phyloP scores from a whole-genome alignment of 1,284 basidiomycete genomes.

The Trametes hirsuta region DNA sequence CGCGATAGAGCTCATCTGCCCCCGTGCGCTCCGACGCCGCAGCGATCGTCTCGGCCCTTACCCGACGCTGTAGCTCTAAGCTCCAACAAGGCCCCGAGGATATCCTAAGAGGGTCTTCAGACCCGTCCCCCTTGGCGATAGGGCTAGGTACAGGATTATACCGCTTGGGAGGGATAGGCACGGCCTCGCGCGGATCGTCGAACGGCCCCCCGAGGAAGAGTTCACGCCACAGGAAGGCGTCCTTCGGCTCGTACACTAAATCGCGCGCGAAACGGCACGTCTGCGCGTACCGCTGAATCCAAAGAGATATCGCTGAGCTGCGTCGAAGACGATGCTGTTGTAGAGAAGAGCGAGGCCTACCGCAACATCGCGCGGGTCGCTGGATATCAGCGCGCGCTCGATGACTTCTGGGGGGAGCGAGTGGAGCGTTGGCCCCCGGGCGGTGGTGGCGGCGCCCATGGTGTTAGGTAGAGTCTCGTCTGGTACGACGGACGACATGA shows the following conservation, averaged over 20 bases:
- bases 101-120: neutral
- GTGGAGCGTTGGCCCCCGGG: conserved; percentile 10
- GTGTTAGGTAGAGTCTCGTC: no score
- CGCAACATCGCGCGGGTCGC: conserved; percentile 56
- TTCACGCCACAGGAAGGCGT: conserved; percentile 66
- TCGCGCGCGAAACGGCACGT: conserved; percentile 50
- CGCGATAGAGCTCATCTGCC: conserved; percentile 37
- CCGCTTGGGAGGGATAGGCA: conserved; percentile 21
- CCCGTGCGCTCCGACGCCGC: conserved; percentile 14
- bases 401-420: conserved; percentile 57
- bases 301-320: neutral
- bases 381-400: conserved; percentile 57
- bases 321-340: neutral
- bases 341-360: conserved; percentile 18
- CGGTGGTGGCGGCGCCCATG: neutral
- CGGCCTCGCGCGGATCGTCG: conserved; percentile 55
- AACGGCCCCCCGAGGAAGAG: conserved; percentile 59
- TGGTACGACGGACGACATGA: neutral
- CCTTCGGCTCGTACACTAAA: conserved; percentile 51
- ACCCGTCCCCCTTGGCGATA: neutral
- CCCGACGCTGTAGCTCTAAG: conserved; percentile 36
- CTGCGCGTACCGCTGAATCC: conserved; percentile 45
- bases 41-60: conserved; percentile 33
- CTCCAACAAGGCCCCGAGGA: conserved; percentile 27
- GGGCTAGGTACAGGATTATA: neutral